These are phyloP conservation scores for Chalaropsis ovoidea DNA, from an alignment of 2,329 filamentous ascomycete genomes.

Conservation along the genomic window DNA sequence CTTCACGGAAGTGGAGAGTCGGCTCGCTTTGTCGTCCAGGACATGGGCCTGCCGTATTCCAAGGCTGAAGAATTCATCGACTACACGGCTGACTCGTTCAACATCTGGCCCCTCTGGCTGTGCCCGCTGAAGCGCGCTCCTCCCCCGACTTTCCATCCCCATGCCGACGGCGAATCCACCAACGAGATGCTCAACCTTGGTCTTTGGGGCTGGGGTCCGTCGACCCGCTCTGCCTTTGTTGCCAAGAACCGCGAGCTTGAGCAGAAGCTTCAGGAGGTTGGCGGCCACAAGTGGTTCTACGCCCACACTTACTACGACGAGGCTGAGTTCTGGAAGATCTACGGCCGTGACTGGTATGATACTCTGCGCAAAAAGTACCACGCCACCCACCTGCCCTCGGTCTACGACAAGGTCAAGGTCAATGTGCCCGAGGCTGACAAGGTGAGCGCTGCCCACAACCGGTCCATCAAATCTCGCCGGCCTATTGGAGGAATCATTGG, in stretches of 20 bases:
- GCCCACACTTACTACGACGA: constrained; percentile 76
- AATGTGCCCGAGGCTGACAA: constrained; percentile 38
- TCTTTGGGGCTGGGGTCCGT: constrained; percentile 71
- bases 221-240: constrained; percentile 49
- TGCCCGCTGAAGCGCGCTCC: constrained; percentile 44
- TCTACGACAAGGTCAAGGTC: constrained; percentile 61
- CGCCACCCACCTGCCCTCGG: constrained; percentile 51
- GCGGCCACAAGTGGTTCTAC: constrained; percentile 79
- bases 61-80: constrained; percentile 45
- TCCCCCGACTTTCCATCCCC: constrained; percentile 47
- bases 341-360: constrained; percentile 52
- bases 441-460: constrained; percentile 35
- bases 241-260: constrained; percentile 62
- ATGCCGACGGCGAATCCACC: constrained; percentile 30
- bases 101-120: constrained; percentile 52
- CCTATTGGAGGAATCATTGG: constrained; percentile 52
- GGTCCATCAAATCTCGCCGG: constrained; percentile 40
- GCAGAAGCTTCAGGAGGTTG: constrained; percentile 54
- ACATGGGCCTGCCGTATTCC: constrained; percentile 49
- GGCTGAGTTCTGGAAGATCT: constrained; percentile 57
- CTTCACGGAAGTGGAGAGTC: constrained; percentile 58
- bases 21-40: constrained; percentile 57
- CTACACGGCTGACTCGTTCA: constrained; percentile 42
- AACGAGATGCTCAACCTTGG: constrained; percentile 49
- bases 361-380: constrained; percentile 51